phyloP scores from a whole-genome alignment of 1,284 basidiomycete species.

The Cryptococcus jaspeensis region DNA sequence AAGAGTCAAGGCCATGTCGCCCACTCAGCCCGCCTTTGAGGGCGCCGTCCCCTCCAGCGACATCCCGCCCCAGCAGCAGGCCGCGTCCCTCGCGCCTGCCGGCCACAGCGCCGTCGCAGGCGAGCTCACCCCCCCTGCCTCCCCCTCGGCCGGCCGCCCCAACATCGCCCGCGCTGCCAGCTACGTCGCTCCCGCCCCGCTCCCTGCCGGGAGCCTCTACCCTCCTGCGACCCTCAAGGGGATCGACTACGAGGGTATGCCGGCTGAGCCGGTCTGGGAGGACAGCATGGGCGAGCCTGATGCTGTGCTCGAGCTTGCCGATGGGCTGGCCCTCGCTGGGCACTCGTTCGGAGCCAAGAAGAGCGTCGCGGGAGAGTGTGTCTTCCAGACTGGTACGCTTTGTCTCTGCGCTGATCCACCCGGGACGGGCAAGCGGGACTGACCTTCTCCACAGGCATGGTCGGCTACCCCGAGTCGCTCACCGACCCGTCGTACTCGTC shows the following conservation, averaged over 20 bases:
- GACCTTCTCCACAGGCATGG: slow-evolving; percentile 70
- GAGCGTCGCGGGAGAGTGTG: slow-evolving; percentile 95
- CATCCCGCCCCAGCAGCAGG: slow-evolving; percentile 27
- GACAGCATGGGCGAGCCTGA: slow-evolving; percentile 46
- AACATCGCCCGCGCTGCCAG: slow-evolving; percentile 19
- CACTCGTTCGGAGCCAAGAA: slow-evolving; percentile 93
- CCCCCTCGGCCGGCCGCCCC: slow-evolving; percentile 19
- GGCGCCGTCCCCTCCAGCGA: slow-evolving; percentile 30
- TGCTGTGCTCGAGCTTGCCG: slow-evolving; percentile 82
- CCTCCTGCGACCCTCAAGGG: slow-evolving; percentile 48
- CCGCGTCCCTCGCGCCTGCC: slow-evolving; percentile 19
- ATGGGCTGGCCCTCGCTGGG: slow-evolving; percentile 85
- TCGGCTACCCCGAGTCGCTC: slow-evolving; percentile 96
- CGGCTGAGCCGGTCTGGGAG: slow-evolving; percentile 35
- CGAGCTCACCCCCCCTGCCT: slow-evolving; percentile 30
- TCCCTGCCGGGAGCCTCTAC: slow-evolving; percentile 41
- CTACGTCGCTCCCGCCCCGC: slow-evolving; percentile 18
- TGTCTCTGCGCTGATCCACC: slow-evolving; percentile 8
- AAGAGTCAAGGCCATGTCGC: slow-evolving; percentile 12
- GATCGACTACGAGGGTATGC: slow-evolving; percentile 44
- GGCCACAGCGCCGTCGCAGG: slow-evolving; percentile 24
- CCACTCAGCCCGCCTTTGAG: slow-evolving; percentile 26
- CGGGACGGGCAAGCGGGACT: neutral
- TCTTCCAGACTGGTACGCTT: slow-evolving; percentile 94
- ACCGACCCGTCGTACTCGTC: slow-evolving; percentile 99